A percentile compares a stretch with the other conserved stretches of the same genome.
These are phyloP conservation scores for Tubosaeta brunneosetosa DNA, from an alignment of 768 basidiomycete genomes.

Conservation along the genomic window DNA sequence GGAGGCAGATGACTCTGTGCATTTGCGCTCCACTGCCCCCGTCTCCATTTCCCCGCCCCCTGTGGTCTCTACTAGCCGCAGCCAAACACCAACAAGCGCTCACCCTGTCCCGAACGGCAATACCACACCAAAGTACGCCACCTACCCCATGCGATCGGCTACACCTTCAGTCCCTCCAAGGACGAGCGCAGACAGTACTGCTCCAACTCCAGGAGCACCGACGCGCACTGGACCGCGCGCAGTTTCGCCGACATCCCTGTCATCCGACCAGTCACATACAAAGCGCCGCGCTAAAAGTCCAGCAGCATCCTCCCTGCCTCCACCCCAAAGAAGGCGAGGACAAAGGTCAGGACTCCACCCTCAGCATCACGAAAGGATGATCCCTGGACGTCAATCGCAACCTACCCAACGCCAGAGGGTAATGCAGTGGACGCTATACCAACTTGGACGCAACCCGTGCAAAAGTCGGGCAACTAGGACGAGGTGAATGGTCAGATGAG, in stretches of 20 bases:
- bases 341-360: conserved; percentile 32
- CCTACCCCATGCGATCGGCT: conserved; percentile 36
- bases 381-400: conserved; percentile 55
- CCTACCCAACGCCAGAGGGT: conserved; percentile 60
- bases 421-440: conserved; percentile 71
- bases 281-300: conserved; percentile 48
- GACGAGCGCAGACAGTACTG: conserved; percentile 38
- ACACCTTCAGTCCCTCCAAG: conserved; percentile 39
- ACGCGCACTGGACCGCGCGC: conserved; percentile 19
- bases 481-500: conserved; percentile 45
- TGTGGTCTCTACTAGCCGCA: conserved; percentile 31
- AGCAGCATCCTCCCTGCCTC: conserved; percentile 36
- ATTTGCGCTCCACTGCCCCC: conserved; percentile 16
- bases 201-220: conserved; percentile 31
- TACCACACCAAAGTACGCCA: conserved; percentile 40
- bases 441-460: conserved; percentile 72
- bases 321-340: conserved; percentile 38
- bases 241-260: conserved; percentile 28
- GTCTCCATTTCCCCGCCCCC: conserved; percentile 16
- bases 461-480: conserved; percentile 74
- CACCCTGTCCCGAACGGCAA: conserved; percentile 33
- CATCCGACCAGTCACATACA: conserved; percentile 32
- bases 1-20: conserved; percentile 18
- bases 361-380: conserved; percentile 36
- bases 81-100: conserved; percentile 40